phyloP scores from a whole-genome alignment of 148 eudicot species.

The Persicaria tinctoria region DNA sequence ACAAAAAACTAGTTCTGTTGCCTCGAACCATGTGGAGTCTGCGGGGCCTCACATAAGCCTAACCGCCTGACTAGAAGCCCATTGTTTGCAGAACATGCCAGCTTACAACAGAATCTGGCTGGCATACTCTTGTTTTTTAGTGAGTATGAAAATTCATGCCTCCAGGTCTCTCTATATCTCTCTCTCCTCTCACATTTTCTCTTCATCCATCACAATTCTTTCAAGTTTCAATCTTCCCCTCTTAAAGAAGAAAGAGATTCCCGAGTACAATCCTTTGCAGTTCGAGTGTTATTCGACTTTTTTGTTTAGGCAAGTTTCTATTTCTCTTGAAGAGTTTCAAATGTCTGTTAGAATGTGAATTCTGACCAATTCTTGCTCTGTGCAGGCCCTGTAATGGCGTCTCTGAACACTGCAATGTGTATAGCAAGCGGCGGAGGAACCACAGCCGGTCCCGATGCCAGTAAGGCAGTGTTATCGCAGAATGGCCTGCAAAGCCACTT shows the following conservation, averaged over 20 bases:
- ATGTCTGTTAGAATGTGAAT: neutral
- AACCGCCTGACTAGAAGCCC: neutral
- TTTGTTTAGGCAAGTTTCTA: neutral
- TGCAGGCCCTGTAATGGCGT: neutral
- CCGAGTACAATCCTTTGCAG: no score
- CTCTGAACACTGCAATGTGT: neutral
- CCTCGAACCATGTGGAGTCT: neutral
- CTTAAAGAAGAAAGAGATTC: neutral
- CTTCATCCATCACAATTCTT: neutral
- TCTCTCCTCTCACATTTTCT: constrained; percentile 4
- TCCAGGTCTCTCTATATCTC: neutral
- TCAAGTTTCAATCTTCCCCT: neutral
- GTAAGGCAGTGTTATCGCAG: neutral
- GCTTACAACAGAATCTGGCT: constrained; percentile 1
- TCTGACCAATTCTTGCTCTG: neutral
- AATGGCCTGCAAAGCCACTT: neutral
- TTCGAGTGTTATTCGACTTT: neutral
- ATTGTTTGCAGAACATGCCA: constrained; percentile 6
- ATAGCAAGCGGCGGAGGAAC: constrained; percentile 5
- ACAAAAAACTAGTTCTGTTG: neutral
- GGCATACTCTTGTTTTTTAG: neutral
- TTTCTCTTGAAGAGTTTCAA: neutral
- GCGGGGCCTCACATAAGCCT: neutral
- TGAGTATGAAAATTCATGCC: neutral
- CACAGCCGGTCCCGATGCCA: neutral